These are phyloP conservation scores for Agrostemma githago DNA, from an alignment of 148 eudicot genomes.

Conservation along the genomic window DNA sequence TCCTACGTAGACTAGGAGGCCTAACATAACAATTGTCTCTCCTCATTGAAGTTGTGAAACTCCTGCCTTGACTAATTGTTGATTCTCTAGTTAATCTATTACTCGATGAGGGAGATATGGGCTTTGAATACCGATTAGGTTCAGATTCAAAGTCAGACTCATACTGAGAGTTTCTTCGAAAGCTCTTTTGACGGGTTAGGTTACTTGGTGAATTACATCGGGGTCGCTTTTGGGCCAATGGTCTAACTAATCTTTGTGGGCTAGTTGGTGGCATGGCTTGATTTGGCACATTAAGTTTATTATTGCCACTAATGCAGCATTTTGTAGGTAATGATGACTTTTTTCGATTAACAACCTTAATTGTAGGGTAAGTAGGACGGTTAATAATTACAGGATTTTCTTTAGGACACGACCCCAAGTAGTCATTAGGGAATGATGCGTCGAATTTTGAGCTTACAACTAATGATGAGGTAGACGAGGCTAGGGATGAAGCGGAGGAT, in stretches of 20 bases:
- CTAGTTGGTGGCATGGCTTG: conserved; percentile 19
- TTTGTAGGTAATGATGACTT: conserved; percentile 17
- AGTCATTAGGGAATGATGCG: conserved; percentile 48
- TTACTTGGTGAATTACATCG: conserved; percentile 52
- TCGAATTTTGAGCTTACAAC: conserved; percentile 32
- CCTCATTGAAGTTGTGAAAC: conserved; percentile 15
- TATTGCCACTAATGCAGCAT: conserved; percentile 10
- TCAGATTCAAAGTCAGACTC: conserved; percentile 50
- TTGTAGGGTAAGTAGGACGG: conserved; percentile 24
- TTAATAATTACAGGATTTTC: conserved; percentile 48
- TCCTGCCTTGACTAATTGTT: conserved; percentile 15
- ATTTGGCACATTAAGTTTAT: conserved; percentile 19
- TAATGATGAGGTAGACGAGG: conserved; percentile 31
- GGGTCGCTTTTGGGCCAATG: conserved; percentile 46
- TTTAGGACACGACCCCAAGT: conserved; percentile 44
- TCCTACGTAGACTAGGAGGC: conserved; percentile 35
- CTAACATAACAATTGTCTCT: conserved; percentile 28
- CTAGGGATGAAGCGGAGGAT: conserved; percentile 39
- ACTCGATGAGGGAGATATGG: conserved; percentile 58
- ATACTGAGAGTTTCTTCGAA: too few species aligned
- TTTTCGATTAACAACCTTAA: conserved; percentile 3
- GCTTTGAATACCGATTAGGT: conserved; percentile 33
- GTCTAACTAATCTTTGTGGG: conserved; percentile 20
- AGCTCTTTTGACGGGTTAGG: conserved; percentile 66
- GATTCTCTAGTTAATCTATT: conserved; percentile 39